Evolutionary conservation across 1,284 basidiomycete genomes (phyloP), one percentile per base, ranked within the genome.

Genomic region (Ustilago trichophora): DNA sequence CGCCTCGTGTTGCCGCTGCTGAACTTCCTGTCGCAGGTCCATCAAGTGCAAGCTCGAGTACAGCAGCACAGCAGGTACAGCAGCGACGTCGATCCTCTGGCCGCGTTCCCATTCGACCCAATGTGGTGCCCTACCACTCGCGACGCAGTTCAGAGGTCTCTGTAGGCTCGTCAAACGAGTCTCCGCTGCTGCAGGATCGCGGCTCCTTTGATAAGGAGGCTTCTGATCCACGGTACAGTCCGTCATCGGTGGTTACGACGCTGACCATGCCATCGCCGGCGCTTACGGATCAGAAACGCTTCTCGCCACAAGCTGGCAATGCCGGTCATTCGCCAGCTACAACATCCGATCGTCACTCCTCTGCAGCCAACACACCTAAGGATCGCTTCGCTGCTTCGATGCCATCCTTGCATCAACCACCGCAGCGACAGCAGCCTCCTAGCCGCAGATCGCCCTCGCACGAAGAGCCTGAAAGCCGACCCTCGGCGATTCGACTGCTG

Each of bases 91-190:
- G 53, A 25, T 55, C 52, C 1, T 49, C 45, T 3, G 62, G 55
- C 12, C 45, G 53, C 3, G 40, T 53, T 7, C 37, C 57, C 6
- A 34, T 68, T 15, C 53, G 65, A 22, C 46, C 46, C 1, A 63
- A 63, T 13, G 65, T 68, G 11, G 58, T 68, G 5, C 65, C 65
- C 1, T 68, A 68, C 25, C 54, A 68, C 18, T 68, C 65, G 2
- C 40, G 54, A 36, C 56, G 54, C 27, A 55, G 45, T 27, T 64
- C 66, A 15, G 59, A 69, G 3, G 27, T 40, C 8, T 69, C 66
- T 8, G 37, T 41, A 8, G 41, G 24, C 16, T 69, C 66, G 8
- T 69, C 66, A 8, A 51, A 32, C 18, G 55, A 54, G 0, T 64
- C 66, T 19, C 54, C 26, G 2, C 21, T 27, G 8, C 12, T 46